A percentile compares a stretch with the other conserved stretches of the same genome.
These are phyloP conservation scores for Rhizopus microsporus DNA, from an alignment of 371 early-diverging fungal species.

Conservation along the genomic window DNA sequence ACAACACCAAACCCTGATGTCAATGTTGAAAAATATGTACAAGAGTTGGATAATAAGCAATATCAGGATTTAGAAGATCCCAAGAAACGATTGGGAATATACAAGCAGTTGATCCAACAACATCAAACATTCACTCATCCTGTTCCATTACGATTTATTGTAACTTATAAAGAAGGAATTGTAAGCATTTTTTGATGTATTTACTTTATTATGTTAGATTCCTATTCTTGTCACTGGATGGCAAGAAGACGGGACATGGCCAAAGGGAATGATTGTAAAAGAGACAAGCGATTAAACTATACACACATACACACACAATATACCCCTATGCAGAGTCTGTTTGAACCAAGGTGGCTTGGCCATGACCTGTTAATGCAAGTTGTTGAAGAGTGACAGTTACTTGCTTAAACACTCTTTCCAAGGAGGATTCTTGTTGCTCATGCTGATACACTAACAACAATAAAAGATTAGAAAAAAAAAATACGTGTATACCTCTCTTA, in stretches of 20 bases:
- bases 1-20: constrained; percentile 16
- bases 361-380: constrained; percentile 34
- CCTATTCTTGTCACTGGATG: constrained; percentile 38
- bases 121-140: constrained; percentile 15
- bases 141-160: constrained; percentile 19
- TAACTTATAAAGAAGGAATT: constrained; percentile 4
- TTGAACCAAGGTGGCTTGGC: constrained; percentile 35
- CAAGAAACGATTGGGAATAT: constrained; percentile 10
- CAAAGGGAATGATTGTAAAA: constrained; percentile 35
- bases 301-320: neutral
- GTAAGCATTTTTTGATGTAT: neutral
- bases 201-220: constrained; percentile 20
- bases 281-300: constrained; percentile 19
- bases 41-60: neutral
- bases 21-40: neutral
- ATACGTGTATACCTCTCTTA: neutral
- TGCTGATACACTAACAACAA: constrained; percentile 27
- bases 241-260: constrained; percentile 47
- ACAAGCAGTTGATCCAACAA: constrained; percentile 17
- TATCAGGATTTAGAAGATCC: constrained; percentile 1
- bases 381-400: constrained; percentile 31
- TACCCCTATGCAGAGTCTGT: neutral
- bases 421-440: constrained; percentile 28
- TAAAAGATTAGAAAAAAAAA: constrained; percentile 3
- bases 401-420: constrained; percentile 46